A percentile compares a stretch with the other conserved stretches of the same genome.
Evolutionary conservation across 495 filamentous ascomycete species (phyloP).

Genomic region (Penicillium odoratum): DNA sequence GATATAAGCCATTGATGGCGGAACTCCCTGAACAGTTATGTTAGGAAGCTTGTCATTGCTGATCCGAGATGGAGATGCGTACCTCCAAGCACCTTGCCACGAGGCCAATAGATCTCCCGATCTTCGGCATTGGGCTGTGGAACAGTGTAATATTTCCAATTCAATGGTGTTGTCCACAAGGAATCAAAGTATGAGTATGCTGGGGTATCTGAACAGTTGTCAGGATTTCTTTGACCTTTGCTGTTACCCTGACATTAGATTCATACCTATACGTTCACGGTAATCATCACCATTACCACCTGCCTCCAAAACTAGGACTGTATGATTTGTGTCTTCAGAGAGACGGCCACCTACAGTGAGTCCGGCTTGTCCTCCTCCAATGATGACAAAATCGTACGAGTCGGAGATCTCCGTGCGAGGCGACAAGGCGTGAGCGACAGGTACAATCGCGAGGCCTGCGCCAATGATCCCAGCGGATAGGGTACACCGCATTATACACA

Average conservation of each 20-base stretch:
- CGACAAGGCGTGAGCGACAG: conserved; percentile 20
- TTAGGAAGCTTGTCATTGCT: neutral
- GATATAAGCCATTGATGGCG: conserved; percentile 37
- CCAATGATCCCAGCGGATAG: neutral
- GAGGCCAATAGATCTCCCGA: conserved; percentile 34
- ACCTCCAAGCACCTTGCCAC: conserved; percentile 44
- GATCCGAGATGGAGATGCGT: neutral
- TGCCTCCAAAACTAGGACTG: conserved; percentile 46
- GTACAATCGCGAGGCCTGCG: conserved; percentile 1
- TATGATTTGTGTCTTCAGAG: conserved; percentile 31
- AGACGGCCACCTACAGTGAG: conserved; percentile 30
- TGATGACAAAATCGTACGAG: conserved; percentile 49
- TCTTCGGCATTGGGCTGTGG: conserved; percentile 34
- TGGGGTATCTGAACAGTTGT: conserved; percentile 26
- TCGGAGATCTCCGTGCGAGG: conserved; percentile 31
- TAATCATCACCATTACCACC: conserved; percentile 38
- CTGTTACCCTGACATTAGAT: neutral
- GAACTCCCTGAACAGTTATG: conserved; percentile 26
- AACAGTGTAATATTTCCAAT: conserved; percentile 39
- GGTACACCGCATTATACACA: neutral
- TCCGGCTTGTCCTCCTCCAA: conserved; percentile 45
- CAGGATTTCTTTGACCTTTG: conserved; percentile 1
- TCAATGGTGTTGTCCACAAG: conserved; percentile 36
- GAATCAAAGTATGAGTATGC: conserved; percentile 38
- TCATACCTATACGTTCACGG: conserved; percentile 34